Evolutionary conservation across 257 asterid genomes (phyloP), one percentile per base, ranked within the genome.

Genomic region (Solanum sitiens): DNA sequence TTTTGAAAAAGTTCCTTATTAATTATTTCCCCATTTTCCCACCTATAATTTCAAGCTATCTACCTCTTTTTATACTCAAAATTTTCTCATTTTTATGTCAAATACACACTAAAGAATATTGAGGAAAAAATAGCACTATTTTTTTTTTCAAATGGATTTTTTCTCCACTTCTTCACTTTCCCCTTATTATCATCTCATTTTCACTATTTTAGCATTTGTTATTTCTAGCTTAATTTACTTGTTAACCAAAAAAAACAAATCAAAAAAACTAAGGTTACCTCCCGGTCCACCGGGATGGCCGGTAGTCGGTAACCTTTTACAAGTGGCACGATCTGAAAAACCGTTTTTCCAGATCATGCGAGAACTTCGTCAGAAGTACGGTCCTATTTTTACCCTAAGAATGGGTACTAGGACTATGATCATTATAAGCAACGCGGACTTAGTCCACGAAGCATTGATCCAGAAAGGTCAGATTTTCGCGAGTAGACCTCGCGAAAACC

Each of bases 241-340:
- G 47, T 21, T 92, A 1, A 72, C 95, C 14, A 87, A 89, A 12
- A 94, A 93, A 68, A 86, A 91, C 2, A 88, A 90, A 79, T 88
- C 92, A 59, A 95, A 92, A 59, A 94, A 89, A 79, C 92, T 92
- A 70, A 93, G 91, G 8, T 92, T 95, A 16, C 99, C 99, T 18
- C 98, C 98, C 8, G 99, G 99, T 0, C 98, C 98, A 5, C 98
- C 97, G 10, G 98, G 99, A 1, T 91, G 93, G 89, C 99, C 98
- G 35, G 87, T 97, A 1, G 97, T 95, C 18, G 99, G 99, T 0
- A 97, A 95, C 87, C 97, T 97, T 27, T 93, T 97, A 86, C 99
- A 97, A 85, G 96, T 95, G 1, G 99, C 98, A 6, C 91, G 90
- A 2, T 97, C 98, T 4, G 97, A 98, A 15, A 97, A 95, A 30